Conservation (phyloP, 2,329 filamentous ascomycete genomes). For the Phoma herbarum region DNA sequence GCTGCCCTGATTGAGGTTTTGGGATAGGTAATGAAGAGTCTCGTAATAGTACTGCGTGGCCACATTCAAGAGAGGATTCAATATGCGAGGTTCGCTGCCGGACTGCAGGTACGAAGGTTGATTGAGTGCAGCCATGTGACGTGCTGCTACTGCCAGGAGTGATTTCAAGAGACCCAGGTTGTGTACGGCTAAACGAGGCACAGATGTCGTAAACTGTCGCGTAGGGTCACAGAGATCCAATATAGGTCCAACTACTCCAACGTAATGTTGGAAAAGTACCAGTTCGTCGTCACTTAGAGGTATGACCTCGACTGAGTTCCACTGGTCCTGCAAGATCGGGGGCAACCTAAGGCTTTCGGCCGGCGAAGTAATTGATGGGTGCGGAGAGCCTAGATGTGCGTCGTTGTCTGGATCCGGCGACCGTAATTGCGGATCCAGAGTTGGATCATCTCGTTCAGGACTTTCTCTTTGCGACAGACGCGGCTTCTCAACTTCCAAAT, state of each 20-base stretch:
- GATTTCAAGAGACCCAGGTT: slow-evolving; percentile 67
- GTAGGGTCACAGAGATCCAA: slow-evolving; percentile 57
- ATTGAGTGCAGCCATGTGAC: slow-evolving; percentile 58
- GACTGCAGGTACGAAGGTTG: slow-evolving; percentile 23
- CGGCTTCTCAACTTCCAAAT: slow-evolving; percentile 42
- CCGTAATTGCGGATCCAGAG: slow-evolving; percentile 27
- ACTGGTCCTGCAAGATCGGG: slow-evolving; percentile 32
- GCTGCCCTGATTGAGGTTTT: slow-evolving; percentile 65
- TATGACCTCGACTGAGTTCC: slow-evolving; percentile 37
- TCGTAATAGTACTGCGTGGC: slow-evolving; percentile 67
- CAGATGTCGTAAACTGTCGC: slow-evolving; percentile 49
- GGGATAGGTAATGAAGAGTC: slow-evolving; percentile 68
- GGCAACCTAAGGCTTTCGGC: slow-evolving; percentile 11
- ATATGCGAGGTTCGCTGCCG: slow-evolving; percentile 24
- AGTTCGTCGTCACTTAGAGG: slow-evolving; percentile 50
- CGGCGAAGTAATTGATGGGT: slow-evolving; percentile 7
- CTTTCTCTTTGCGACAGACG: slow-evolving; percentile 39
- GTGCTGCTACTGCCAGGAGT: slow-evolving; percentile 64
- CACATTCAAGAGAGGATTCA: slow-evolving; percentile 48
- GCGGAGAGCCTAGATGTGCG: slow-evolving; percentile 7
- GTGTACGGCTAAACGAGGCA: slow-evolving; percentile 54
- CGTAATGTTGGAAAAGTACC: slow-evolving; percentile 52
- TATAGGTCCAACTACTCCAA: slow-evolving; percentile 50
- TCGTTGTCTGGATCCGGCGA: slow-evolving; percentile 20
- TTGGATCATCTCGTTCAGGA: slow-evolving; percentile 30